Conservation (phyloP, 495 filamentous ascomycete species). For the Talaromyces thailandensis region DNA sequence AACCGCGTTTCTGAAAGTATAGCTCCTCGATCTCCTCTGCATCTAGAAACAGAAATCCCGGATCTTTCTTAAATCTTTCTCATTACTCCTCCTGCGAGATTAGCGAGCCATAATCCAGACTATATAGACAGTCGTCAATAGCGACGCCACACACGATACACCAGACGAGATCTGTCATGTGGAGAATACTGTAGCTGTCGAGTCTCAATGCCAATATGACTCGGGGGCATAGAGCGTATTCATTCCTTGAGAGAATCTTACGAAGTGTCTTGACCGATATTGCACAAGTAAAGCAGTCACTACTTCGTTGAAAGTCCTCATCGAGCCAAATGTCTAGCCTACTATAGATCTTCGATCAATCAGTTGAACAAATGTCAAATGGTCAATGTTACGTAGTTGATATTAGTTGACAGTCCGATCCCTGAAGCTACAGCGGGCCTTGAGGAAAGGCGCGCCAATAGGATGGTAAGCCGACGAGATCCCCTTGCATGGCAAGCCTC, state of each 20-base stretch:
- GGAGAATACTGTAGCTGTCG: too few relatives aligned
- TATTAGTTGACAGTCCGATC: too few relatives aligned
- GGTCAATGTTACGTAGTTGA: too few relatives aligned
- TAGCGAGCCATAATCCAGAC: background rate
- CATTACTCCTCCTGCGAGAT: background rate
- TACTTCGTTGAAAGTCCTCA: too few relatives aligned
- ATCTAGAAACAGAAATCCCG: background rate
- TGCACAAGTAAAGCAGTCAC: too few relatives aligned
- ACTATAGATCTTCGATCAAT: too few relatives aligned
- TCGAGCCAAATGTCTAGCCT: too few relatives aligned
- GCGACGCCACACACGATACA: background rate
- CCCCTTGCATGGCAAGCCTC: background rate
- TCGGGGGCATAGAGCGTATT: too few relatives aligned
- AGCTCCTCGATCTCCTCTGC: background rate
- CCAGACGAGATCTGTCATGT: background rate
- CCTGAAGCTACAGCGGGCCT: background rate
- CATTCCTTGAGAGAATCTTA: too few relatives aligned
- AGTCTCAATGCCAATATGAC: too few relatives aligned
- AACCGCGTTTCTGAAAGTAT: background rate
- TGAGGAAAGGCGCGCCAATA: background rate
- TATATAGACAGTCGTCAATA: background rate
- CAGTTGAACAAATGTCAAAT: too few relatives aligned
- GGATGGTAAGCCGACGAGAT: background rate
- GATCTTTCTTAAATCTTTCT: background rate
- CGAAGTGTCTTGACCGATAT: too few relatives aligned